A percentile compares a stretch with the other conserved stretches of the same genome.
These are phyloP conservation scores for Abortiporus biennis DNA, from an alignment of 1,284 basidiomycete species.

Conservation along the genomic window DNA sequence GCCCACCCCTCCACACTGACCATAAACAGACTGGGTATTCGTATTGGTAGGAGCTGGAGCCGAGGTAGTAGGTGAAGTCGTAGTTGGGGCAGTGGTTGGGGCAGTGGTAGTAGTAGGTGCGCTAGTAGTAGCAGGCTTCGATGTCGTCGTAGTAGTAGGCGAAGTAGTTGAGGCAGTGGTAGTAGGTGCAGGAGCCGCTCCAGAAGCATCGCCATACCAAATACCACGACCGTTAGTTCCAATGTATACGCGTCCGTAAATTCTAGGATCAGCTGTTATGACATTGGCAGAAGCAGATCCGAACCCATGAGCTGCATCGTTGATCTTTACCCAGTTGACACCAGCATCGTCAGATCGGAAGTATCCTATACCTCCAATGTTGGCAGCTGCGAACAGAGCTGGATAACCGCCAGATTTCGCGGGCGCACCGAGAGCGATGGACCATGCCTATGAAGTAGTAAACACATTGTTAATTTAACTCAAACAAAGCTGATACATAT, in stretches of 20 bases:
- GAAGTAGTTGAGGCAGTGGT: conserved; percentile 16
- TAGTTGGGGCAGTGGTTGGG: background rate
- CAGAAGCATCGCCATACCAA: conserved; percentile 47
- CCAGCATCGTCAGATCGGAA: conserved; percentile 56
- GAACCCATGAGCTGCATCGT: conserved; percentile 56
- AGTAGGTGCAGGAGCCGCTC: conserved; percentile 31
- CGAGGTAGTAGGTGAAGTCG: background rate
- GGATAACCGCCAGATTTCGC: conserved; percentile 44
- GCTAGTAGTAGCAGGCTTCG: background rate
- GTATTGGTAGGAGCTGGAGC: conserved; percentile 5
- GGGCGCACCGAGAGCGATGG: conserved; percentile 52
- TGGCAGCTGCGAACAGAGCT: conserved; percentile 49
- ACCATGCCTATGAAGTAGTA: conserved; percentile 39
- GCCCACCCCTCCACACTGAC: conserved; percentile 11
- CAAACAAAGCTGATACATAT: conserved; percentile 30
- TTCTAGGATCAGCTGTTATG: conserved; percentile 46
- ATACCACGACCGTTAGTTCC: conserved; percentile 64
- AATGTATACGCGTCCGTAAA: conserved; percentile 55
- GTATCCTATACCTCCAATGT: conserved; percentile 44
- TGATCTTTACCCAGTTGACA: conserved; percentile 54
- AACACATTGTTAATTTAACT: background rate
- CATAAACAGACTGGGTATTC: conserved; percentile 7
- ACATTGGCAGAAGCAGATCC: conserved; percentile 42
- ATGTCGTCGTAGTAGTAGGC: background rate
- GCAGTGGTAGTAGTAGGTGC: background rate